These are phyloP conservation scores for Lasiosphaeria hispida DNA, from an alignment of 495 filamentous ascomycete species.

Conservation along the genomic window DNA sequence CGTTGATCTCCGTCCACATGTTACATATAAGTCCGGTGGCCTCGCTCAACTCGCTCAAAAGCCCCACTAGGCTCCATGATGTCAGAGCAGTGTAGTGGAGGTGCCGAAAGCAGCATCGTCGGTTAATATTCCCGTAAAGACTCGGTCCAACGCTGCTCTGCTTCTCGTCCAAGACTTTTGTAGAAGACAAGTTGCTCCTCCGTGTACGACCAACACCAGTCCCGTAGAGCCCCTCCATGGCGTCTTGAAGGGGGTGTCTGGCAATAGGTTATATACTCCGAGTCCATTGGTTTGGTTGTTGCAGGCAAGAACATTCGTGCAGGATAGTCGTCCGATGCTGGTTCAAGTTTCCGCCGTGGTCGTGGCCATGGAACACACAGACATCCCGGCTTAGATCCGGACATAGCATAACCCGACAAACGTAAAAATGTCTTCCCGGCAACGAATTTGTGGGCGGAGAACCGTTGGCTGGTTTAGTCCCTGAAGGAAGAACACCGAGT, in stretches of 20 bases:
- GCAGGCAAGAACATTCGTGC: too few species aligned
- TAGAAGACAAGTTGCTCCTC: neutral
- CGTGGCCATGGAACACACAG: neutral
- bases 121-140: too few species aligned
- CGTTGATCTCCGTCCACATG: too few species aligned
- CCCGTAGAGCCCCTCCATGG: too few species aligned
- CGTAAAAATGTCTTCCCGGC: slow-evolving; percentile 9
- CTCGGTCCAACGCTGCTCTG: slow-evolving; percentile 3
- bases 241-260: too few species aligned
- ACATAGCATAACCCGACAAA: slow-evolving; percentile 17
- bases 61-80: too few species aligned
- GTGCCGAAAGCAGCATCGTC: too few species aligned
- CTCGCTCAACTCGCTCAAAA: too few species aligned
- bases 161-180: slow-evolving; percentile 4
- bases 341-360: neutral
- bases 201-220: neutral
- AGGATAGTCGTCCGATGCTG: neutral
- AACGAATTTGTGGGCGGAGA: slow-evolving; percentile 7
- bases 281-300: too few species aligned
- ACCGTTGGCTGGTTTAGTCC: slow-evolving; percentile 12
- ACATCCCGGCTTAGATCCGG: slow-evolving; percentile 6
- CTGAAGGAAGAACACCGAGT: slow-evolving; percentile 16
- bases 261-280: too few species aligned
- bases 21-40: too few species aligned
- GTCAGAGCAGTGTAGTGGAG: too few species aligned